Percentiles rank a stretch among this genome's conserved stretches.
Evolutionary conservation across 2,329 filamentous ascomycete species (phyloP).

Genomic region (Ophiobolus disseminans): DNA sequence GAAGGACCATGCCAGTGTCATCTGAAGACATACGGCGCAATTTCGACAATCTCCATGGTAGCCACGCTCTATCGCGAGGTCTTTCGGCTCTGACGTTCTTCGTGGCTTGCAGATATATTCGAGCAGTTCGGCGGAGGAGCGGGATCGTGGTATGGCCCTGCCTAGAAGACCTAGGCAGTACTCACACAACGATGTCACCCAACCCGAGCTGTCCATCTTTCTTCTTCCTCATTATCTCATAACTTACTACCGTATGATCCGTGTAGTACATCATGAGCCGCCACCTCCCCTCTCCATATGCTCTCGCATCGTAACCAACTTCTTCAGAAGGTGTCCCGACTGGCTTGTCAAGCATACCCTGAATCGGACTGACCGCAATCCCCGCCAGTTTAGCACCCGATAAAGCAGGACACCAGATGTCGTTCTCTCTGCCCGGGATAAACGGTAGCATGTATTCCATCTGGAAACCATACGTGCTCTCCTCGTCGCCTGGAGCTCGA

Average conservation of each 20-base stretch:
- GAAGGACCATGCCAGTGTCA: no score
- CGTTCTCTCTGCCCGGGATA: constrained; percentile 2
- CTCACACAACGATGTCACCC: constrained; percentile 35
- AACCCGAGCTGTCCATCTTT: constrained; percentile 16
- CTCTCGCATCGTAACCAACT: constrained; percentile 6
- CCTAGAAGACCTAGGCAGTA: no score
- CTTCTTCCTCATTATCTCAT: constrained; percentile 62
- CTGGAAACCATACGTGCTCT: constrained; percentile 56
- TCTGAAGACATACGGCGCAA: no score
- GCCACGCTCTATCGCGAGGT: no score
- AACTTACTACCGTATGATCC: constrained; percentile 73
- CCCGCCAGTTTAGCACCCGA: constrained; percentile 62
- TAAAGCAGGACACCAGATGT: constrained; percentile 13
- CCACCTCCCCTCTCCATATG: constrained; percentile 35
- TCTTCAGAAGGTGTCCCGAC: no score
- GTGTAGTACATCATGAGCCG: constrained; percentile 72
- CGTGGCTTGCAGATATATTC: no score
- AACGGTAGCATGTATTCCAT: constrained; percentile 64
- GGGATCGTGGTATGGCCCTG: no score
- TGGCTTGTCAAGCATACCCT: constrained; percentile 49
- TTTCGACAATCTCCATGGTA: no score
- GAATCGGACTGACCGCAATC: constrained; percentile 71
- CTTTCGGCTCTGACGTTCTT: no score
- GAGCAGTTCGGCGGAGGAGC: no score
- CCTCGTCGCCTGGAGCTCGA: constrained; percentile 43